phyloP scores from a whole-genome alignment of 495 filamentous ascomycete species.

The Lindgomyces ingoldianus region DNA sequence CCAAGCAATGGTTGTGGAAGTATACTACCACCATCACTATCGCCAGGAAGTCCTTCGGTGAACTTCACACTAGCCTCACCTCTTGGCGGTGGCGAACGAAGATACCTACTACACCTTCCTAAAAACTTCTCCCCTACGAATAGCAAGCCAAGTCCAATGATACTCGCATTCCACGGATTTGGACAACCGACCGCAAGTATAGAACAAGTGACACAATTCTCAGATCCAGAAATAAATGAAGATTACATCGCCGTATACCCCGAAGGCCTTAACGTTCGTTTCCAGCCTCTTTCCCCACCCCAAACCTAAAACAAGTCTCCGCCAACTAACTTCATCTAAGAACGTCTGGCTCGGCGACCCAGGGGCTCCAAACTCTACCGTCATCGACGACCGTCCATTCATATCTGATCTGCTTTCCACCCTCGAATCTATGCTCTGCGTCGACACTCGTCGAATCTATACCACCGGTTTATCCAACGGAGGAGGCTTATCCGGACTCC shows the following conservation, averaged over 20 bases:
- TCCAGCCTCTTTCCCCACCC: background rate
- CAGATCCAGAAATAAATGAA: constrained; percentile 6
- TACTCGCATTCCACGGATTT: constrained; percentile 10
- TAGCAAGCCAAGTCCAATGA: background rate
- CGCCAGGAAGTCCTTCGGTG: background rate
- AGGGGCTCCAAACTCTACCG: background rate
- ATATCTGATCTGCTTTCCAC: constrained; percentile 3
- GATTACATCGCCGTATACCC: constrained; percentile 8
- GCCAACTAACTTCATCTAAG: background rate
- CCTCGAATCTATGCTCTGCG: constrained; percentile 4
- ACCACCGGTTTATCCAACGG: constrained; percentile 17
- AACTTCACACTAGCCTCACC: background rate
- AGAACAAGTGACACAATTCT: constrained; percentile 2
- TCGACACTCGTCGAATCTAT: constrained; percentile 14
- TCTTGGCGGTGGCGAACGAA: background rate
- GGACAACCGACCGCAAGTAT: constrained; percentile 2
- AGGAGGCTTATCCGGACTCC: constrained; percentile 13
- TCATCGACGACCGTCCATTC: constrained; percentile 15
- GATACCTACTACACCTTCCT: background rate
- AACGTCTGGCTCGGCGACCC: constrained; percentile 19
- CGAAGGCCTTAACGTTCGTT: constrained; percentile 6
- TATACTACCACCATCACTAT: background rate
- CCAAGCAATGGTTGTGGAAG: background rate
- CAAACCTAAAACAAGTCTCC: background rate
- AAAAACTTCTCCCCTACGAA: background rate